Base-by-base conservation (phyloP, 148 eudicot species). In the Gaultheria prostrata region DNA sequence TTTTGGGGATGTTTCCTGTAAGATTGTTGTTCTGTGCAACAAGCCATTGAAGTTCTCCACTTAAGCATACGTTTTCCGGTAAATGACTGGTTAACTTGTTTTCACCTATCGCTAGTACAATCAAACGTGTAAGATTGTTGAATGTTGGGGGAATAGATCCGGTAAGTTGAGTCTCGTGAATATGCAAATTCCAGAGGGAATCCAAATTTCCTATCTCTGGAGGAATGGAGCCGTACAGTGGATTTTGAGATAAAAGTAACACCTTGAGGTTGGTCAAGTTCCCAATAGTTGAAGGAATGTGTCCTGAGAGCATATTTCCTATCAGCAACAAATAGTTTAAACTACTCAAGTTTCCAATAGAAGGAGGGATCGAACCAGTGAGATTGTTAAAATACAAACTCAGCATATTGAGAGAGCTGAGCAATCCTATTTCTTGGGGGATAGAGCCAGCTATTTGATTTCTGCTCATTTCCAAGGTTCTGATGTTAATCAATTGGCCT, bases 101-200 rank as follows among this genome's bases (percentile, higher is more conserved):
- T 20, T 63, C 8, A 46, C 10, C 9, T 45, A 80, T n/a, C 0
- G 7, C 12, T 2, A 80, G 24, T 0, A 4, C 0, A 48, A 59
- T 78, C 13, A 88, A 86, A 70, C 85, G 87, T 45, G 87, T 83
- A 33, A 91, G 78, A 78, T 84, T 88, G 49, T 59, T 85, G 85
- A 88, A 59, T 75, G 61, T 87, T 13, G 69, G 76, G 17, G 93
- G 93, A 67, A 91, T 82, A n/a, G 74, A 79, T 17, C 91, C 92
- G 0, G 75, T 81, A 17, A 91, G 71, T 69, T 81, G 61, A 71
- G 87, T 88, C 11, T 81, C 72, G 32, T 81, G 86, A 24, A 81
- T 32, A 67, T 75, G 35, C 72, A 63, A 63, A 2, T 0, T 0
- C 3, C 85, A 83, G 70, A 90, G 91, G 84, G 8, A 82, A 85